Conservation (phyloP, 1,139 yeast species). For the Candida tetrigidarum region DNA sequence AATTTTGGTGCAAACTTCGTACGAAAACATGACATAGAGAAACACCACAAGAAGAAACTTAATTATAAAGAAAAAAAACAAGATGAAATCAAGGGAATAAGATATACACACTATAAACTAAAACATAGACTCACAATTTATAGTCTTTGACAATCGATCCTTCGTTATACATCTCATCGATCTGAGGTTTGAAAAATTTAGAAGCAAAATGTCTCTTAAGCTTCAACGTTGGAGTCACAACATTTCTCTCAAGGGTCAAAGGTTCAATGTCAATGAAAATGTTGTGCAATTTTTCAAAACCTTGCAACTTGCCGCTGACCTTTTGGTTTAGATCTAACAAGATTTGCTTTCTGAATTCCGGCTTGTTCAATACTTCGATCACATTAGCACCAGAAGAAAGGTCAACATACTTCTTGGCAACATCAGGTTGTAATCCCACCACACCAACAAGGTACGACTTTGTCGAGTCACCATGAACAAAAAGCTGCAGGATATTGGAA, state of each 20-base stretch:
- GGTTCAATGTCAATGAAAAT: slow-evolving; percentile 41
- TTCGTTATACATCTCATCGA: slow-evolving; percentile 42
- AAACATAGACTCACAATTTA: slow-evolving; percentile 26
- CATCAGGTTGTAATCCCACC: slow-evolving; percentile 41
- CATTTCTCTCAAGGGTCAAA: slow-evolving; percentile 39
- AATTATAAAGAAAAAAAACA: too few relatives aligned
- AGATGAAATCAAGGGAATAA: too few relatives aligned
- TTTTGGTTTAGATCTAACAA: slow-evolving; percentile 33
- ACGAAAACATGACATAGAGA: too few relatives aligned
- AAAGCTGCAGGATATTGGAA: slow-evolving; percentile 57
- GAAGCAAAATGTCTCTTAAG: slow-evolving; percentile 43
- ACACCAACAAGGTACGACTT: slow-evolving; percentile 36
- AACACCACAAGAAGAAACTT: too few relatives aligned
- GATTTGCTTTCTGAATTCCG: slow-evolving; percentile 19
- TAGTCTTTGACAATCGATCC: slow-evolving; percentile 37
- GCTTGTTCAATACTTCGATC: background rate
- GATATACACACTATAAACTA: too few relatives aligned
- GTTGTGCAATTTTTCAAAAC: slow-evolving; percentile 44
- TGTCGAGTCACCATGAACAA: slow-evolving; percentile 47
- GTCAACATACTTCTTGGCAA: slow-evolving; percentile 13
- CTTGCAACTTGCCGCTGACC: slow-evolving; percentile 28
- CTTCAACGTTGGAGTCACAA: slow-evolving; percentile 48
- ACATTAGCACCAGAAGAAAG: slow-evolving; percentile 4
- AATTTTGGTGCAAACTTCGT: too few relatives aligned
- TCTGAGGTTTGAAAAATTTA: slow-evolving; percentile 29